Percentiles rank a stretch among this genome's conserved stretches.
phyloP scores from a whole-genome alignment of 768 basidiomycete genomes.

The Termitomyces sp. region DNA sequence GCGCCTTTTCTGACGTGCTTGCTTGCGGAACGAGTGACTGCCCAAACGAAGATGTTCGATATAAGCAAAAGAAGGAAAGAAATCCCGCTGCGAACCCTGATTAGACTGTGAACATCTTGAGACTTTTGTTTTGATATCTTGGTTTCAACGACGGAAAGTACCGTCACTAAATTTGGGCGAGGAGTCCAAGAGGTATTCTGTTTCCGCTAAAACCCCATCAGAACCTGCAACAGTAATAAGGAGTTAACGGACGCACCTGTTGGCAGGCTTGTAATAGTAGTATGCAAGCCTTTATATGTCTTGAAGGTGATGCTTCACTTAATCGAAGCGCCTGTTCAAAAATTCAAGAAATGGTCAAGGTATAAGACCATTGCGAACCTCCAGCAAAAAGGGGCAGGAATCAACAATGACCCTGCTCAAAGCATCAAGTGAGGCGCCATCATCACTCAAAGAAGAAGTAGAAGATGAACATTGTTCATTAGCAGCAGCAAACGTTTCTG shows the following conservation, averaged over 20 bases:
- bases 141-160: constrained; percentile 28
- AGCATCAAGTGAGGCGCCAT: constrained; percentile 25
- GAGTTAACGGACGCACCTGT: constrained; percentile 26
- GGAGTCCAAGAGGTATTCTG: constrained; percentile 36
- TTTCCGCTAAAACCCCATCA: constrained; percentile 34
- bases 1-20: constrained; percentile 4
- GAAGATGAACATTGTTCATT: constrained; percentile 25
- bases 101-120: constrained; percentile 36
- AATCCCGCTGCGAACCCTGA: constrained; percentile 55
- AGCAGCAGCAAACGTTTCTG: constrained; percentile 38
- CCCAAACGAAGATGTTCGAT: constrained; percentile 39
- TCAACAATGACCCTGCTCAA: constrained; percentile 47
- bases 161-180: constrained; percentile 34
- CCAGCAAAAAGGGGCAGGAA: constrained; percentile 43
- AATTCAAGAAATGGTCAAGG: constrained; percentile 1
- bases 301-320: constrained; percentile 20
- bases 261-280: constrained; percentile 41
- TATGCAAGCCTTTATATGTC: constrained; percentile 32
- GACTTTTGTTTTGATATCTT: constrained; percentile 18
- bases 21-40: constrained; percentile 32
- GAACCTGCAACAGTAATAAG: background rate
- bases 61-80: constrained; percentile 32
- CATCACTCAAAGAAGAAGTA: constrained; percentile 13
- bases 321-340: constrained; percentile 28
- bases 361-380: constrained; percentile 31